Evolutionary conservation across 306 rosid species (phyloP).

Genomic region (Arachis stenosperma): DNA sequence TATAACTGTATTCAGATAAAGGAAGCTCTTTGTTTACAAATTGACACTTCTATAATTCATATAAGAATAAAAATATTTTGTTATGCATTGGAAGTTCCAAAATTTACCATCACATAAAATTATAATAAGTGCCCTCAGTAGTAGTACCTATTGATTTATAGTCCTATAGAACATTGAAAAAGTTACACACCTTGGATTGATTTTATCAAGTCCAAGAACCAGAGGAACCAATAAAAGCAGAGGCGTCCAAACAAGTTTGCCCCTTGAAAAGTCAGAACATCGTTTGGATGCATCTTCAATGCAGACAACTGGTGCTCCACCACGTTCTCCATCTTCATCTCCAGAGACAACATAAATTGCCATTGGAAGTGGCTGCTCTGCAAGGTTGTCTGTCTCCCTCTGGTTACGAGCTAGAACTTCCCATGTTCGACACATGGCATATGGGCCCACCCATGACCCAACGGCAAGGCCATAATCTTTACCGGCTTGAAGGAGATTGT

Average conservation of each 20-base stretch:
- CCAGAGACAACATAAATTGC: conserved; percentile 95
- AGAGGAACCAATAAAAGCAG: conserved; percentile 92
- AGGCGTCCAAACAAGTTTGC: conserved; percentile 71
- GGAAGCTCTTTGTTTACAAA: conserved; percentile 1
- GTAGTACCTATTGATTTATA: neutral
- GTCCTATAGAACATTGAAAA: conserved; percentile 30
- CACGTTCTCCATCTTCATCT: conserved; percentile 97
- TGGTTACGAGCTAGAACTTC: conserved; percentile 71
- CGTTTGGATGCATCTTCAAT: conserved; percentile 76
- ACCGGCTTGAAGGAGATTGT: conserved; percentile 90
- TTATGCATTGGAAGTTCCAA: too few relatives aligned
- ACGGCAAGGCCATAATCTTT: conserved; percentile 82
- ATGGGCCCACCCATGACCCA: conserved; percentile 99
- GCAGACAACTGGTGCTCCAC: conserved; percentile 97
- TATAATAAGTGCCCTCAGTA: too few relatives aligned
- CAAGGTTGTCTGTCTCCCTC: conserved; percentile 53
- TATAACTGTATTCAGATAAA: neutral
- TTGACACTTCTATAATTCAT: neutral
- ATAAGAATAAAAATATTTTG: conserved; percentile 4
- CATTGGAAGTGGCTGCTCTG: conserved; percentile 78
- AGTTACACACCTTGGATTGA: conserved; percentile 76
- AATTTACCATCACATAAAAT: too few relatives aligned
- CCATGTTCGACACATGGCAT: conserved; percentile 99
- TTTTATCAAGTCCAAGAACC: conserved; percentile 98
- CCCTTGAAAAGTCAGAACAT: conserved; percentile 66